phyloP scores from a whole-genome alignment of 805 yeast genomes.

The Diddensiella caesifluorescens region DNA sequence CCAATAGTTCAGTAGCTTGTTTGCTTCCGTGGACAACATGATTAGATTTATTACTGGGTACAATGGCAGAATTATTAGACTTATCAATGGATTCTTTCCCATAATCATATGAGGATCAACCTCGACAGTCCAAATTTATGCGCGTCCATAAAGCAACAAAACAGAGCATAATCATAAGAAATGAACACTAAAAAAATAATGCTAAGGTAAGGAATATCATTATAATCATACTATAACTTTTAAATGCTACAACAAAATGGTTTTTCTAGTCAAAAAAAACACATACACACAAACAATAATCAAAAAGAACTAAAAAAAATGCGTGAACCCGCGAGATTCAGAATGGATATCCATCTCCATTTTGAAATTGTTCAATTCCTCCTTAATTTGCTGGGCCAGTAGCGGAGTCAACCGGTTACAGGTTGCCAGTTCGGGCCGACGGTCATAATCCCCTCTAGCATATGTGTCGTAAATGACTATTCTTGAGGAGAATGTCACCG shows the following conservation, averaged over 20 bases:
- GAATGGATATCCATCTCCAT: constrained; percentile 79
- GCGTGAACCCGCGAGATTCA: constrained; percentile 73
- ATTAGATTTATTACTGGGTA: no score
- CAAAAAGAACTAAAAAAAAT: constrained; percentile 57
- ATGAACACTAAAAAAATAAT: neutral
- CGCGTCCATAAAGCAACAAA: neutral
- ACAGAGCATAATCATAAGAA: neutral
- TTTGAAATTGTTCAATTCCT: constrained; percentile 76
- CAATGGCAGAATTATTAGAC: no score
- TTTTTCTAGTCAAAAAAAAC: no score
- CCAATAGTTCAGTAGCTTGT: no score
- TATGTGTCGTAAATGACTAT: constrained; percentile 83
- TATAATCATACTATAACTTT: no score
- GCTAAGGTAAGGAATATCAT: no score
- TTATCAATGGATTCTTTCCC: no score
- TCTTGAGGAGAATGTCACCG: constrained; percentile 71
- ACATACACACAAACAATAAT: no score
- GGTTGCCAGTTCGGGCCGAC: constrained; percentile 89
- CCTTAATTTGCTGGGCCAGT: constrained; percentile 78
- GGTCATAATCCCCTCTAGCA: constrained; percentile 76
- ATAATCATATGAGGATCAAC: no score
- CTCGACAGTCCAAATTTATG: no score
- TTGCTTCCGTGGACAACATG: no score
- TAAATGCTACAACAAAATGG: no score
- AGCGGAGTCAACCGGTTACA: constrained; percentile 86